A percentile compares a stretch with the other conserved stretches of the same genome.
These are phyloP conservation scores for Quercus mongolica DNA, from an alignment of 306 rosid genomes.

Conservation along the genomic window DNA sequence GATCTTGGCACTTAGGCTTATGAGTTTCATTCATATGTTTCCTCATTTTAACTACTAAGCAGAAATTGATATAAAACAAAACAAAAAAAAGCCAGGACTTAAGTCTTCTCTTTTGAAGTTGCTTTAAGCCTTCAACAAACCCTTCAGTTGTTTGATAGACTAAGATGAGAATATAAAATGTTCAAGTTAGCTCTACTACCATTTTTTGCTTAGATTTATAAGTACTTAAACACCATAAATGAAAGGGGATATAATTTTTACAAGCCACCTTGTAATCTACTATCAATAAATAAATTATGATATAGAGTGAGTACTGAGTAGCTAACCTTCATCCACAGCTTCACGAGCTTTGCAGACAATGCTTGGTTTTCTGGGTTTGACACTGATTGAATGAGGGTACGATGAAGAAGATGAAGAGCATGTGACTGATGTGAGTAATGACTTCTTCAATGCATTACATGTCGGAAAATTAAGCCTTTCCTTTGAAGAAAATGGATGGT, in stretches of 20 bases:
- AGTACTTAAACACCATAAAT: neutral
- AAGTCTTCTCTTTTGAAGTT: neutral
- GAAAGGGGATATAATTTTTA: neutral
- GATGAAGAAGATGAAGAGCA: slow-evolving; percentile 27
- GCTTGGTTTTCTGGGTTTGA: slow-evolving; percentile 35
- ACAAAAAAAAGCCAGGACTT: neutral
- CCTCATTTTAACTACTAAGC: neutral
- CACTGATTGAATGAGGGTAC: slow-evolving; percentile 17
- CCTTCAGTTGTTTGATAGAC: neutral
- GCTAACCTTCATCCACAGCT: slow-evolving; percentile 52
- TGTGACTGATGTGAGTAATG: slow-evolving; percentile 17
- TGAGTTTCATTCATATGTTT: neutral
- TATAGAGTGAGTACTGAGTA: neutral
- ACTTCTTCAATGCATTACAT: slow-evolving; percentile 39
- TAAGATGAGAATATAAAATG: neutral
- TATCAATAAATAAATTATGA: neutral
- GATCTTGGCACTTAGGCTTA: neutral
- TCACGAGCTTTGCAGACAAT: slow-evolving; percentile 76
- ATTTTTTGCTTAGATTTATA: neutral
- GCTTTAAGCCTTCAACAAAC: neutral
- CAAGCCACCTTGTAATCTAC: neutral
- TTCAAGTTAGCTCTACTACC: neutral
- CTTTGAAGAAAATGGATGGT: slow-evolving; percentile 49
- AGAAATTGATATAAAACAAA: neutral
- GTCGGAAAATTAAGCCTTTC: slow-evolving; percentile 36